These are phyloP conservation scores for Camptophora hylomeconis DNA, from an alignment of 2,329 filamentous ascomycete genomes.

Conservation along the genomic window DNA sequence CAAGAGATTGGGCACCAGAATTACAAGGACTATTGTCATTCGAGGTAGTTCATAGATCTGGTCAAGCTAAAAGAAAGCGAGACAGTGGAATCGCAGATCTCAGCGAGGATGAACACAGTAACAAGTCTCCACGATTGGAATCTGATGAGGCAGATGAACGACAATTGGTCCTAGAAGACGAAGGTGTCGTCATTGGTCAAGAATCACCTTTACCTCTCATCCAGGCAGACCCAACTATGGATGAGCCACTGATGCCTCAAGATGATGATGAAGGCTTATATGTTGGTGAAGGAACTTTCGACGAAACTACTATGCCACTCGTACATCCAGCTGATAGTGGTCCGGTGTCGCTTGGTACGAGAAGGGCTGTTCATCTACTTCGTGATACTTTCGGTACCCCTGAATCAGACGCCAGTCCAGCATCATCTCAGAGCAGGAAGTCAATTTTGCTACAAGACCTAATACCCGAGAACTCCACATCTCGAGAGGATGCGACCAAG, in stretches of 20 bases:
- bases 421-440: constrained; percentile 60
- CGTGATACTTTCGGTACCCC: constrained; percentile 65
- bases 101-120: constrained; percentile 50
- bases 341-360: constrained; percentile 78
- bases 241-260: constrained; percentile 30
- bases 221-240: constrained; percentile 34
- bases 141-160: constrained; percentile 53
- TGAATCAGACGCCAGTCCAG: constrained; percentile 53
- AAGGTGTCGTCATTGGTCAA: constrained; percentile 38
- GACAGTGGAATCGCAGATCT: constrained; percentile 76
- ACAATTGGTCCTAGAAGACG: constrained; percentile 29
- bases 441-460: constrained; percentile 84
- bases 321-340: constrained; percentile 74
- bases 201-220: constrained; percentile 23
- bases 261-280: constrained; percentile 35
- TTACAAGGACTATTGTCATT: constrained; percentile 84
- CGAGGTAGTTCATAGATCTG: constrained; percentile 61
- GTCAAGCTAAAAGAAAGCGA: constrained; percentile 84
- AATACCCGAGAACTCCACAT: constrained; percentile 67
- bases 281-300: constrained; percentile 44
- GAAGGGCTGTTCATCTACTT: constrained; percentile 88
- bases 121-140: constrained; percentile 51
- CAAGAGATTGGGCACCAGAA: constrained; percentile 78
- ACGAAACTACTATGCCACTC: constrained; percentile 63
- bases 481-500: constrained; percentile 85